phyloP scores from a whole-genome alignment of 148 eudicot genomes.

The Silene conica region DNA sequence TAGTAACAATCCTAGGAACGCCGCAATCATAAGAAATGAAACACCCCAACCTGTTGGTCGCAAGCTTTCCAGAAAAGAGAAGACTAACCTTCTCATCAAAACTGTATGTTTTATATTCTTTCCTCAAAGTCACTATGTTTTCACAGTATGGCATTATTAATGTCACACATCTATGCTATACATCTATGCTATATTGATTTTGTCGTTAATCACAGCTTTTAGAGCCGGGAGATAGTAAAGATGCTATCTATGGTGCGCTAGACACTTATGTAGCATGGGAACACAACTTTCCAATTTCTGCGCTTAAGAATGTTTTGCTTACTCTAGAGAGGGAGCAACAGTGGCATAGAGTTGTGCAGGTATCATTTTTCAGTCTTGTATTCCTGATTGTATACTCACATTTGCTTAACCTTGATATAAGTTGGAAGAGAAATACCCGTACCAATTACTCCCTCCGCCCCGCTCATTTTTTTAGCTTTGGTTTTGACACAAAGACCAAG shows the following conservation, averaged over 20 bases:
- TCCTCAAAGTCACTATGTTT: background rate
- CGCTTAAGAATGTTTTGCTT: conserved; percentile 57
- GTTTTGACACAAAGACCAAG: too few relatives aligned
- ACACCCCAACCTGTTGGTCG: conserved; percentile 40
- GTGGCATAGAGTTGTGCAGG: conserved; percentile 84
- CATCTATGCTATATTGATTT: background rate
- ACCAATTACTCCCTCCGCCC: too few relatives aligned
- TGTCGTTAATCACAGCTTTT: conserved; percentile 32
- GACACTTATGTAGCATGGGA: conserved; percentile 98
- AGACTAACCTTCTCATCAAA: conserved; percentile 49
- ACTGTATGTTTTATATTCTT: conserved; percentile 32
- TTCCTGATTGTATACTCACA: background rate
- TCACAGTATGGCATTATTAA: too few relatives aligned
- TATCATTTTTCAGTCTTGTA: background rate
- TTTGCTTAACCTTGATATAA: background rate
- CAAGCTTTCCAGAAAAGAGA: conserved; percentile 56
- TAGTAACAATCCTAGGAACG: too few relatives aligned
- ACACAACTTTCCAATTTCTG: conserved; percentile 70
- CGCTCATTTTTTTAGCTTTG: too few relatives aligned
- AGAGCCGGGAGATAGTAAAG: conserved; percentile 63
- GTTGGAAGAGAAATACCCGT: background rate
- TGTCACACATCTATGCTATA: background rate
- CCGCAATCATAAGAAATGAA: too few relatives aligned
- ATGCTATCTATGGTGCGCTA: conserved; percentile 62
- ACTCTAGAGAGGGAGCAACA: conserved; percentile 76